phyloP scores from a whole-genome alignment of 768 basidiomycete genomes.

The Pulveroboletus sp. region DNA sequence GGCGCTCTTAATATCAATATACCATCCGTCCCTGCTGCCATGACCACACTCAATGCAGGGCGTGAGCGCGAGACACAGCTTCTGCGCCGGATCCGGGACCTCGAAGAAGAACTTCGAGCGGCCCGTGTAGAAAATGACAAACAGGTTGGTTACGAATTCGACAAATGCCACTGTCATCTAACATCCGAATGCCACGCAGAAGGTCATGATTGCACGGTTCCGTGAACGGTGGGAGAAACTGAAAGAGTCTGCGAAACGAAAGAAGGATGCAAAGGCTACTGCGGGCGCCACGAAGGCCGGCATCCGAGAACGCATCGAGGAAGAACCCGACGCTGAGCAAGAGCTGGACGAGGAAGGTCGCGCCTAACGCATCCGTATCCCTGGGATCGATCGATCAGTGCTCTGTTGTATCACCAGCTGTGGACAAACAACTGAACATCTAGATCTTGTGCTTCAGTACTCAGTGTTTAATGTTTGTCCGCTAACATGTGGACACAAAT shows the following conservation, averaged over 20 bases:
- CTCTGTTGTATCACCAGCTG: conserved; percentile 11
- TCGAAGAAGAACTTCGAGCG: conserved; percentile 73
- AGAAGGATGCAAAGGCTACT: conserved; percentile 69
- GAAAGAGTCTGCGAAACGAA: conserved; percentile 83
- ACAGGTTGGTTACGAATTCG: conserved; percentile 49
- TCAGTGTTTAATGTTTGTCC: not conserved
- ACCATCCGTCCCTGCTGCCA: conserved; percentile 43
- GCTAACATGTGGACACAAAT: not conserved
- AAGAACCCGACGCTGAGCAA: conserved; percentile 66
- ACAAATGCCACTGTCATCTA: conserved; percentile 8
- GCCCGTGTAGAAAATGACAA: conserved; percentile 76
- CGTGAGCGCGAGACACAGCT: conserved; percentile 56
- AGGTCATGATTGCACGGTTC: conserved; percentile 79
- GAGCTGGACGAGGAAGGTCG: conserved; percentile 37
- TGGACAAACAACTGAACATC: conserved; percentile 6
- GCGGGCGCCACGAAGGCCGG: conserved; percentile 42
- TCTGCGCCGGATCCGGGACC: conserved; percentile 58
- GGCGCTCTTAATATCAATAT: conserved; percentile 57
- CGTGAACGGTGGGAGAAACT: conserved; percentile 88
- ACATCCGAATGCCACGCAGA: conserved; percentile 43
- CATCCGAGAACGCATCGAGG: conserved; percentile 67
- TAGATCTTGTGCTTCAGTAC: not conserved
- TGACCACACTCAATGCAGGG: conserved; percentile 49
- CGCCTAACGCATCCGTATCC: not conserved
- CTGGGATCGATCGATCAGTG: not conserved